phyloP scores from a whole-genome alignment of 331 rosid species.

The Ulmus americana region DNA sequence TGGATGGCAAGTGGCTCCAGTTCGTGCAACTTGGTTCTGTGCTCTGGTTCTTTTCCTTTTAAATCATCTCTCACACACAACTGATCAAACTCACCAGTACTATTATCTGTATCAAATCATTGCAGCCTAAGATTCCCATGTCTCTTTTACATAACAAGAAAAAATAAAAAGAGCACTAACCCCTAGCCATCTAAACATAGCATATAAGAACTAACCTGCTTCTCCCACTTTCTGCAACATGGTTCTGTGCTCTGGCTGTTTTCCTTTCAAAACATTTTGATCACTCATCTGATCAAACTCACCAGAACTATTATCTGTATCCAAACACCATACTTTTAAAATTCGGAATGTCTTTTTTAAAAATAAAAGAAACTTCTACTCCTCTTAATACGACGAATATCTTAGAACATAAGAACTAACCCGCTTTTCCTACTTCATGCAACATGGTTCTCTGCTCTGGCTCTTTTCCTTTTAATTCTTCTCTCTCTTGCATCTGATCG shows the following conservation, averaged over 20 bases:
- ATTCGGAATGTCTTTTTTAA: too few relatives aligned
- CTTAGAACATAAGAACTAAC: too few relatives aligned
- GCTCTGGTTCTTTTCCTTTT: conserved; percentile 38
- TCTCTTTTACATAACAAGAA: neutral
- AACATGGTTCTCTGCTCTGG: conserved; percentile 27
- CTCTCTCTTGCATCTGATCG: conserved; percentile 34
- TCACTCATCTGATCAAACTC: too few relatives aligned
- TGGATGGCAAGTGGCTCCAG: conserved; percentile 52
- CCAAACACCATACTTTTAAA: too few relatives aligned
- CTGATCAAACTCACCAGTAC: conserved; percentile 29
- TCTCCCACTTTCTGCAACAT: neutral
- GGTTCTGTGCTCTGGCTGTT: too few relatives aligned
- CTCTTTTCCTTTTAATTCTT: conserved; percentile 41
- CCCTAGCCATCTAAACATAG: conserved; percentile 3
- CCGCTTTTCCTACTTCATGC: conserved; percentile 33
- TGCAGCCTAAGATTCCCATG: conserved; percentile 13
- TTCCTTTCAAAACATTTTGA: too few relatives aligned
- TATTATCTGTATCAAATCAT: conserved; percentile 43
- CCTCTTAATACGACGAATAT: too few relatives aligned
- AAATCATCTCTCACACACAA: conserved; percentile 35
- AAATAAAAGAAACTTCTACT: too few relatives aligned
- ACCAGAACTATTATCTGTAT: too few relatives aligned
- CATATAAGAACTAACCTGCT: conserved; percentile 43
- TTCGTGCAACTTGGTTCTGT: conserved; percentile 33
- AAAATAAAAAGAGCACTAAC: neutral